phyloP scores from a whole-genome alignment of 805 yeast species.

The Candida rishiriensis region DNA sequence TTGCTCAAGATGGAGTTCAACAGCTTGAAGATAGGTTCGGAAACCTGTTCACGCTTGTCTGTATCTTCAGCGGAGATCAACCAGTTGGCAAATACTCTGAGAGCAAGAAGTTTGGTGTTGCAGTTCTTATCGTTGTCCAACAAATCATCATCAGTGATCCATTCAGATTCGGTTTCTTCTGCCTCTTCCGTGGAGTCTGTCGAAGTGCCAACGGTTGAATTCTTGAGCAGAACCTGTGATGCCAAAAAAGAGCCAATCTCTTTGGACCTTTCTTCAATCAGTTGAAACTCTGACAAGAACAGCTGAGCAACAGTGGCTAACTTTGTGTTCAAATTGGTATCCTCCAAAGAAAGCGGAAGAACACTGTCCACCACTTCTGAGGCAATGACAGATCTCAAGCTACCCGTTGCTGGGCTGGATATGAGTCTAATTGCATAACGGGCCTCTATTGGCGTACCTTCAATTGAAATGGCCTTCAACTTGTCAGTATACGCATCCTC shows the following conservation, averaged over 20 bases:
- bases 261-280: conserved; percentile 46
- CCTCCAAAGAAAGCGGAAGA: conserved; percentile 46
- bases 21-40: conserved; percentile 63
- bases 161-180: conserved; percentile 28
- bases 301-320: conserved; percentile 59
- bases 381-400: conserved; percentile 25
- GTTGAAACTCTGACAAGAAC: conserved; percentile 41
- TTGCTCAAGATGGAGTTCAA: conserved; percentile 62
- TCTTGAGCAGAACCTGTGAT: conserved; percentile 55
- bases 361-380: conserved; percentile 34
- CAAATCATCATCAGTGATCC: conserved; percentile 26
- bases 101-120: conserved; percentile 32
- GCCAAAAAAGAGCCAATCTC: conserved; percentile 58
- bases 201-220: conserved; percentile 33
- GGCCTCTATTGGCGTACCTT: conserved; percentile 59
- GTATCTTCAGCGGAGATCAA: conserved; percentile 33
- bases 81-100: conserved; percentile 58
- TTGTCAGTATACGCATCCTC: conserved; percentile 39
- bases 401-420: conserved; percentile 7
- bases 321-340: conserved; percentile 45
- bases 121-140: conserved; percentile 14
- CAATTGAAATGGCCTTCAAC: conserved; percentile 41
- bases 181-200: conserved; percentile 40
- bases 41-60: conserved; percentile 37
- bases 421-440: conserved; percentile 59